These are phyloP conservation scores for Acanthamoeba castellanii DNA, from an alignment of 208 protist genomes.

Conservation along the genomic window DNA sequence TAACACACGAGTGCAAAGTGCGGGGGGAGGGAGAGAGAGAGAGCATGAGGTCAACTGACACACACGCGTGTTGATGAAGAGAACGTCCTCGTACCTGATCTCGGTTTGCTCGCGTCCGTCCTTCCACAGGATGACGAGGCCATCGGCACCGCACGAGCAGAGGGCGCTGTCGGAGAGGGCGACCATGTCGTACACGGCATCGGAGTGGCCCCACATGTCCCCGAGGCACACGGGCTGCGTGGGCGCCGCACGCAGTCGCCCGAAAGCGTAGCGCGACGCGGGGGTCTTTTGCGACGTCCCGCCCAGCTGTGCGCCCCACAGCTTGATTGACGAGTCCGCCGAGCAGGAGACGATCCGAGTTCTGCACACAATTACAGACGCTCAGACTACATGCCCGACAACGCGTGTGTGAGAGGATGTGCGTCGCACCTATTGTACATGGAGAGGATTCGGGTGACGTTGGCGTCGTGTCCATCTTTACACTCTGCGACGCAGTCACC, in stretches of 20 bases:
- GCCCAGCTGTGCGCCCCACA: constrained; percentile 54
- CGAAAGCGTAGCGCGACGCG: not conserved
- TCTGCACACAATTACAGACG: not conserved
- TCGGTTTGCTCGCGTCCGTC: constrained; percentile 51
- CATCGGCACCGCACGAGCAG: constrained; percentile 24
- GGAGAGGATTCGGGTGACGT: constrained; percentile 29
- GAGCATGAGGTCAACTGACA: not conserved
- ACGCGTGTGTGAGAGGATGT: no score
- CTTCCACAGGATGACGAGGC: constrained; percentile 69
- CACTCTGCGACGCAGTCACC: constrained; percentile 22
- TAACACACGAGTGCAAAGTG: not conserved
- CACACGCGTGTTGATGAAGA: not conserved
- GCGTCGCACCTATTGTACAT: constrained; percentile 48
- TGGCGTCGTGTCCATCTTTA: constrained; percentile 60
- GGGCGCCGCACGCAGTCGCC: not conserved
- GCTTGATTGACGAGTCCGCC: constrained; percentile 56
- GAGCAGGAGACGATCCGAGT: constrained; percentile 70
- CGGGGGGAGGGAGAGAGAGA: no score
- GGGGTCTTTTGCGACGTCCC: not conserved
- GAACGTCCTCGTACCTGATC: not conserved
- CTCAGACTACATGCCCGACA: no score
- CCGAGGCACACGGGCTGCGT: constrained; percentile 48
- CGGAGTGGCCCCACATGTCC: constrained; percentile 62
- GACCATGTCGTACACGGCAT: constrained; percentile 54
- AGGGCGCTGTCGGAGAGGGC: constrained; percentile 7